Evolutionary conservation across 2,329 filamentous ascomycete genomes (phyloP).

Genomic region (Pseudogymnoascus sp.): DNA sequence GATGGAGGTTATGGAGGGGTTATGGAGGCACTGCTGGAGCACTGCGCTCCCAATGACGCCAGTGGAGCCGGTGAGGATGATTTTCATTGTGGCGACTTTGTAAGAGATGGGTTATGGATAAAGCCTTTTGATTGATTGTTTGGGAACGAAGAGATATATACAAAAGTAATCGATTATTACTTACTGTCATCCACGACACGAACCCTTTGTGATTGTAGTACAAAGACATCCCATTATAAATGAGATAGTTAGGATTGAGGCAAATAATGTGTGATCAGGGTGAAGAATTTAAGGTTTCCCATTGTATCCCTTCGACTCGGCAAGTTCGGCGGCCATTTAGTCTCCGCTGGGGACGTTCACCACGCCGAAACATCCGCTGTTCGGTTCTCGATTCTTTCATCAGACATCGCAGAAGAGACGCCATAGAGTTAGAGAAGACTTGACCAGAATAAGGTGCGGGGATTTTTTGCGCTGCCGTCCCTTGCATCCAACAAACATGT

Average conservation of each 20-base stretch:
- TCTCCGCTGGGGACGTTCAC: not conserved
- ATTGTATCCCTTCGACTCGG: not conserved
- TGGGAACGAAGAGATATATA: not conserved
- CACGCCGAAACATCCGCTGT: not conserved
- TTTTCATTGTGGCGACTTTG: conserved; percentile 42
- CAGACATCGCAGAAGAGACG: not conserved
- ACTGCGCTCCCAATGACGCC: conserved; percentile 51
- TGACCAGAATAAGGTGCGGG: too few relatives aligned
- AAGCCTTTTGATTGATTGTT: not conserved
- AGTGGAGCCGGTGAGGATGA: conserved; percentile 54
- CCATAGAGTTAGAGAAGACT: not conserved
- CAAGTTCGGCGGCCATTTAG: not conserved
- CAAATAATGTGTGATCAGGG: not conserved
- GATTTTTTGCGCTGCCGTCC: too few relatives aligned
- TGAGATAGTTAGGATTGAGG: not conserved
- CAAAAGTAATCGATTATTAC: not conserved
- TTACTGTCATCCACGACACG: not conserved
- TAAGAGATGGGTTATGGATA: not conserved
- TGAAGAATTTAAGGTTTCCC: not conserved
- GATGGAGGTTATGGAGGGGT: conserved; percentile 45
- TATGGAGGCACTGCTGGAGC: conserved; percentile 44
- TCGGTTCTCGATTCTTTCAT: not conserved
- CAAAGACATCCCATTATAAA: not conserved
- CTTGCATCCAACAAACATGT: too few relatives aligned
- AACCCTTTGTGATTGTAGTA: not conserved